Percentiles rank a stretch among this genome's conserved stretches.
phyloP scores from a whole-genome alignment of 768 basidiomycete species.

The Coprinopsis sp. region DNA sequence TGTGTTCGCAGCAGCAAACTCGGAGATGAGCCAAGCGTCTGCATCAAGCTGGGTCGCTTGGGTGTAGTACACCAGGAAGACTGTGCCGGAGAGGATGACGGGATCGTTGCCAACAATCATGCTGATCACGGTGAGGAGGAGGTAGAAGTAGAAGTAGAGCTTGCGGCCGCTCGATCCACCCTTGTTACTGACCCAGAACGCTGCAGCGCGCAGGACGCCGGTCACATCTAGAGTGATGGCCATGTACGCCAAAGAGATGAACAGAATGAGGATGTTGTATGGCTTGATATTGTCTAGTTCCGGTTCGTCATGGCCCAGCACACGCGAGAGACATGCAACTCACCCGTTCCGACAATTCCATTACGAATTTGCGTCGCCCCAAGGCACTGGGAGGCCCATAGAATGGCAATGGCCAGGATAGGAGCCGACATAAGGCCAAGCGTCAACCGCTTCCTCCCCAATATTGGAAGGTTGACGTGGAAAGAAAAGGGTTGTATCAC shows the following conservation, averaged over 20 bases:
- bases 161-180: conserved; percentile 69
- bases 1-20: conserved; percentile 78
- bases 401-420: conserved; percentile 44
- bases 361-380: conserved; percentile 49
- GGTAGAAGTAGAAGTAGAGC: conserved; percentile 77
- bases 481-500: conserved; percentile 42
- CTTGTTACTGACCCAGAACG: conserved; percentile 82
- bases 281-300: conserved; percentile 69
- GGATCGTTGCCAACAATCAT: conserved; percentile 91
- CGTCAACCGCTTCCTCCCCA: conserved; percentile 28
- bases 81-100: conserved; percentile 86
- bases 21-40: conserved; percentile 65
- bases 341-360: conserved; percentile 61
- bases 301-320: conserved; percentile 3
- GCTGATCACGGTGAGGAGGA: conserved; percentile 75
- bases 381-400: conserved; percentile 55
- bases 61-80: conserved; percentile 88
- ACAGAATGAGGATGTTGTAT: conserved; percentile 89
- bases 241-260: conserved; percentile 90
- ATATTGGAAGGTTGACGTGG: conserved; percentile 28
- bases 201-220: conserved; percentile 80
- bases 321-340: background rate
- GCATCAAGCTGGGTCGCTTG: conserved; percentile 54
- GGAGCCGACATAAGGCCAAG: conserved; percentile 53
- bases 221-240: conserved; percentile 88